Percentiles rank a stretch among this genome's conserved stretches.
Conservation (phyloP, 129 eudicot species). For the Arctium minus region DNA sequence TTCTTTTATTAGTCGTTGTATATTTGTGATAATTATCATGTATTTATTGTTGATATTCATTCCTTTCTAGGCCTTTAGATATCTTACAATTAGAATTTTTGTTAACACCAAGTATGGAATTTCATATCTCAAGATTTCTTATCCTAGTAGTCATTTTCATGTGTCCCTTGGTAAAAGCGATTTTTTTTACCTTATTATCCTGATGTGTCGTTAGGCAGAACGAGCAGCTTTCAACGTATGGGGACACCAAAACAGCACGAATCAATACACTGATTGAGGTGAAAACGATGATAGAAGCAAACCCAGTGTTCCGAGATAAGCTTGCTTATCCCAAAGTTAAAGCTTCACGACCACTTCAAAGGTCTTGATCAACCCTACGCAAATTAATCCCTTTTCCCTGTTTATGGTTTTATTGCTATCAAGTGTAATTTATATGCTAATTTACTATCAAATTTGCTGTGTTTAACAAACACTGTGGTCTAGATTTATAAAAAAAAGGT, state of each 20-base stretch:
- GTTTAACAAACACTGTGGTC: too few species aligned
- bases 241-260: slow-evolving; percentile 79
- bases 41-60: too few species aligned
- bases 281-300: slow-evolving; percentile 78
- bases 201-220: slow-evolving; percentile 47
- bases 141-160: background rate
- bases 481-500: too few species aligned
- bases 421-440: too few species aligned
- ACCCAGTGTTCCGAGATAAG: slow-evolving; percentile 80
- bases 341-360: slow-evolving; percentile 70
- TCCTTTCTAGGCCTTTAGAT: too few species aligned
- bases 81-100: background rate
- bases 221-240: slow-evolving; percentile 83
- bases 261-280: slow-evolving; percentile 62
- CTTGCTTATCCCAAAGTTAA: slow-evolving; percentile 60
- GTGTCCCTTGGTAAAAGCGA: background rate
- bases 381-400: too few species aligned
- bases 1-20: too few species aligned
- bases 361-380: slow-evolving; percentile 29
- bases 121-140: background rate
- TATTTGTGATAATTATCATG: too few species aligned
- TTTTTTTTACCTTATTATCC: background rate
- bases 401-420: too few species aligned
- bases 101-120: background rate
- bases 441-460: too few species aligned